These are phyloP conservation scores for Saturnispora dispora DNA, from an alignment of 805 yeast genomes.

Conservation along the genomic window DNA sequence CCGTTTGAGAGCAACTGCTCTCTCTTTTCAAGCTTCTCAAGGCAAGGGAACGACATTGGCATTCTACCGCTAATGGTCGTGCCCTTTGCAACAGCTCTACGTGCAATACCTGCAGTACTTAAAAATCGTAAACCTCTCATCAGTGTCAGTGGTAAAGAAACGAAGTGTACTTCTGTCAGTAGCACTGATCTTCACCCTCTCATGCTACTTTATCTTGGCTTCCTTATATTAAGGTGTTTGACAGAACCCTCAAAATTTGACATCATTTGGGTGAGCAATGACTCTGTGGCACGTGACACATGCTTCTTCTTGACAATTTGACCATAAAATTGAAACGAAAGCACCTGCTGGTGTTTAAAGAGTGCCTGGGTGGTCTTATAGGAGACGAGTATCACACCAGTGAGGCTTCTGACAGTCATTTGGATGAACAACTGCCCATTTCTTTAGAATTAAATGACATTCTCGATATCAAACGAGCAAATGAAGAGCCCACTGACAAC, in stretches of 20 bases:
- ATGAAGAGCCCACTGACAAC: not conserved
- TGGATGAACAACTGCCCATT: not conserved
- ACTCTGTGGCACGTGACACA: not conserved
- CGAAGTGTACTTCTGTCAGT: not conserved
- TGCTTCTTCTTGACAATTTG: not conserved
- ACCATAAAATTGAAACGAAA: not conserved
- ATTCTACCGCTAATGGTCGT: conserved; percentile 18
- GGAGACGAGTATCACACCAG: not conserved
- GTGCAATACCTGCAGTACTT: not conserved
- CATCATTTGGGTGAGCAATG: not conserved
- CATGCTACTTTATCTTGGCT: not conserved
- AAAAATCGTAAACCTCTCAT: not conserved
- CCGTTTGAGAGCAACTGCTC: conserved; percentile 39
- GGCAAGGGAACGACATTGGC: conserved; percentile 72
- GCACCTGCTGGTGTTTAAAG: not conserved
- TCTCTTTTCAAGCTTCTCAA: conserved; percentile 64
- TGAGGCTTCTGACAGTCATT: not conserved
- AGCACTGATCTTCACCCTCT: not conserved
- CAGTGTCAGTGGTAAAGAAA: not conserved
- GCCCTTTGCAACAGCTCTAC: conserved; percentile 2
- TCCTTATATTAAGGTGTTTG: not conserved
- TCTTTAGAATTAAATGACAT: not conserved
- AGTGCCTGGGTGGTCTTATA: not conserved
- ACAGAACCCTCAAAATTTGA: not conserved
- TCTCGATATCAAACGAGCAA: not conserved